Percentiles rank a stretch among this genome's conserved stretches.
phyloP scores from a whole-genome alignment of 2,329 filamentous ascomycete genomes.

The Triangularia setosa region DNA sequence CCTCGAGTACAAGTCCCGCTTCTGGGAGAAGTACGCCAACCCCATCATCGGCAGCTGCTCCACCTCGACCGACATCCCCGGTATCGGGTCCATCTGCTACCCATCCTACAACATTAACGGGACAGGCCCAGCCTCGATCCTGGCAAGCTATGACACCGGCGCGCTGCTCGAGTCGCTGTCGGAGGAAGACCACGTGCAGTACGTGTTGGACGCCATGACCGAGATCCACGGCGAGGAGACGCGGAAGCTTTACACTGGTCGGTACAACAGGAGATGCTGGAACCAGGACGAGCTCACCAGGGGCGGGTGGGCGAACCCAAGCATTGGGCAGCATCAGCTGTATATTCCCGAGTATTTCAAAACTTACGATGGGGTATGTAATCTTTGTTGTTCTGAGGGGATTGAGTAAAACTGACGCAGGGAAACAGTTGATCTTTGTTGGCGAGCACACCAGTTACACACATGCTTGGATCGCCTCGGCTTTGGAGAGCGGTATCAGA shows the following conservation, averaged over 20 bases:
- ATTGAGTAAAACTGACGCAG: not conserved
- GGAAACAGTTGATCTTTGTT: conserved; percentile 57
- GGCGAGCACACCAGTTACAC: conserved; percentile 69
- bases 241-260: conserved; percentile 59
- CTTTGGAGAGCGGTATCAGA: conserved; percentile 63
- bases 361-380: conserved; percentile 55
- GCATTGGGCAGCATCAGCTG: conserved; percentile 62
- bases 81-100: conserved; percentile 61
- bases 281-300: conserved; percentile 56
- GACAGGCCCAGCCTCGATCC: conserved; percentile 57
- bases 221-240: conserved; percentile 63
- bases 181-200: conserved; percentile 59
- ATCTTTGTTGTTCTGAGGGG: not conserved
- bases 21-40: conserved; percentile 49
- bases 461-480: conserved; percentile 66
- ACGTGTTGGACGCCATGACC: conserved; percentile 61
- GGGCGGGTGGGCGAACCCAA: conserved; percentile 59
- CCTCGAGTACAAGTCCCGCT: conserved; percentile 63
- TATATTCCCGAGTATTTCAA: conserved; percentile 71
- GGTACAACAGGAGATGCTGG: conserved; percentile 64
- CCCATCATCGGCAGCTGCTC: conserved; percentile 64
- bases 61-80: conserved; percentile 51
- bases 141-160: conserved; percentile 55
- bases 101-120: conserved; percentile 64
- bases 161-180: conserved; percentile 40